These are phyloP conservation scores for Annulohypoxylon nitens DNA, from an alignment of 495 filamentous ascomycete genomes.

Conservation along the genomic window DNA sequence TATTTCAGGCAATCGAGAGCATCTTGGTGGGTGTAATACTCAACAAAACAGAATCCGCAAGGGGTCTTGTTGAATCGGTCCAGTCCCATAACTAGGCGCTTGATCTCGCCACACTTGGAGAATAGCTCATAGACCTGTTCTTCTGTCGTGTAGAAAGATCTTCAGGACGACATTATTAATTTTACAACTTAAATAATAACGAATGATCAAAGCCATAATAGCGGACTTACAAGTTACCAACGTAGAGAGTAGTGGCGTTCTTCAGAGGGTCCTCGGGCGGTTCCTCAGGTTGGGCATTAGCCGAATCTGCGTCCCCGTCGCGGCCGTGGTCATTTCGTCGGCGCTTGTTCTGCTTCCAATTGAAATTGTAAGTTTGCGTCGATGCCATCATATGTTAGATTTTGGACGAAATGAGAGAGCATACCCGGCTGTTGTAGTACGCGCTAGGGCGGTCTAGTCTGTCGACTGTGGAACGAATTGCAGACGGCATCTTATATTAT, in stretches of 20 bases:
- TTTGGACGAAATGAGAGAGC: constrained; percentile 36
- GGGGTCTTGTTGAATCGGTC: constrained; percentile 97
- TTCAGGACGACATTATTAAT: constrained; percentile 50
- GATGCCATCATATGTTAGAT: background rate
- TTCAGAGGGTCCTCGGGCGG: constrained; percentile 77
- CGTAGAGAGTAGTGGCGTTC: constrained; percentile 94
- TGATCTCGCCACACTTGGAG: constrained; percentile 96
- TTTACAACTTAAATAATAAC: background rate
- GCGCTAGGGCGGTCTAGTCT: constrained; percentile 89
- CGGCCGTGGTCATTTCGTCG: constrained; percentile 71
- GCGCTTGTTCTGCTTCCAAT: constrained; percentile 66
- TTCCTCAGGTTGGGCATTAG: constrained; percentile 63
- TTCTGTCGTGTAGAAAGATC: constrained; percentile 99
- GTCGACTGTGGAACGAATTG: constrained; percentile 76
- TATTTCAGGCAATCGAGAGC: constrained; percentile 98
- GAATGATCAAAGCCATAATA: background rate
- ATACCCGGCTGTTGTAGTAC: constrained; percentile 84
- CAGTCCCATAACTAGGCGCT: constrained; percentile 97
- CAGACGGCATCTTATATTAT: constrained; percentile 31
- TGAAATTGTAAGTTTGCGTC: constrained; percentile 28
- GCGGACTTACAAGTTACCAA: constrained; percentile 87
- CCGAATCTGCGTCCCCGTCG: constrained; percentile 62
- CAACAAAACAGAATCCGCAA: constrained; percentile 99
- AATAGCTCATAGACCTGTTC: constrained; percentile 99
- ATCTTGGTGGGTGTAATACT: constrained; percentile 98